Percentiles rank a stretch among this genome's conserved stretches.
Evolutionary conservation across 495 filamentous ascomycete species (phyloP).

Genomic region (Aspergillus panamensis): DNA sequence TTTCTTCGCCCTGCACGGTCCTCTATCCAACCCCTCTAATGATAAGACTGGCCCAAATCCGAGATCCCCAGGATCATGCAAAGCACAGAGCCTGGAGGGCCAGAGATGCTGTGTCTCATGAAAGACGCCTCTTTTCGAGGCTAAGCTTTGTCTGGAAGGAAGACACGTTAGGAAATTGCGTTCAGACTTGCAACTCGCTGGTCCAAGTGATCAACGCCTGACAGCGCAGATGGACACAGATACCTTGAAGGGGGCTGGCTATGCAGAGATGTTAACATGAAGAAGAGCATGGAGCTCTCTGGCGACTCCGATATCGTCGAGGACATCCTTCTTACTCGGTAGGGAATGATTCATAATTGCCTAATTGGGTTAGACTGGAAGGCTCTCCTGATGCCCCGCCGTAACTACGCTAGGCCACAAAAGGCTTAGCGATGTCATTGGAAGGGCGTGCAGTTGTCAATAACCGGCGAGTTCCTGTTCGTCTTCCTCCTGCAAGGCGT

Average conservation of each 20-base stretch:
- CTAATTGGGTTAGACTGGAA: conserved; percentile 8
- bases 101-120: not conserved
- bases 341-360: conserved; percentile 23
- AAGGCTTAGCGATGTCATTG: conserved; percentile 35
- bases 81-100: not conserved
- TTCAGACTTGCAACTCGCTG: not conserved
- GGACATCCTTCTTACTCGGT: no score
- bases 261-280: not conserved
- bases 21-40: no score
- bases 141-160: not conserved
- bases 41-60: no score
- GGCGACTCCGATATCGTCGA: conserved; percentile 18
- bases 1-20: no score
- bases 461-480: conserved; percentile 1
- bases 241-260: not conserved
- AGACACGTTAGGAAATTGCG: not conserved
- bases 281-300: not conserved
- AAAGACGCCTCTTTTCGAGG: not conserved
- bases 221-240: no score
- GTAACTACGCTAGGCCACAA: conserved; percentile 17
- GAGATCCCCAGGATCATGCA: no score
- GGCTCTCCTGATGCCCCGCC: conserved; percentile 2
- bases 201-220: not conserved
- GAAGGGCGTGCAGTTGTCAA: conserved; percentile 34
- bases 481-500: conserved; percentile 15